A percentile compares a stretch with the other conserved stretches of the same genome.
phyloP scores from a whole-genome alignment of 306 rosid species.

The Cicer judaicum region DNA sequence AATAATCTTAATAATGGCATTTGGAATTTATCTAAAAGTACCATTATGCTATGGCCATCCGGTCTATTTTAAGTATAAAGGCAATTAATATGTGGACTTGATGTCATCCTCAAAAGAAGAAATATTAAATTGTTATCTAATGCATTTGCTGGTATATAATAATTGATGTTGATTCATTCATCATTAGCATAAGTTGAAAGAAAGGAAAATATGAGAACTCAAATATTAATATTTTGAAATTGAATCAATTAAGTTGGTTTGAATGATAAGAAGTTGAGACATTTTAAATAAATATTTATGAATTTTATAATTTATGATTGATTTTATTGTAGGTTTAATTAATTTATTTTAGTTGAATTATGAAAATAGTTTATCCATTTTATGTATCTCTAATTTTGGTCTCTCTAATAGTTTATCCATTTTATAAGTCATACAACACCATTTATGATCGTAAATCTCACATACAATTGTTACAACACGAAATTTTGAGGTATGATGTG shows the following conservation, averaged over 20 bases:
- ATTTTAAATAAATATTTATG: no score
- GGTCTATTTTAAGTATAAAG: conserved; percentile 23
- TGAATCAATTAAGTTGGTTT: background rate
- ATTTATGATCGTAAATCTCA: no score
- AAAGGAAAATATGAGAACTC: background rate
- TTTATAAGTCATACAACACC: no score
- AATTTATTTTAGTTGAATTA: no score
- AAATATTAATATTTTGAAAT: conserved; percentile 11
- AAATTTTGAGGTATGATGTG: no score
- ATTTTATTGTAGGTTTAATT: no score
- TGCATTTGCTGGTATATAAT: conserved; percentile 27
- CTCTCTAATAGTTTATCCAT: no score
- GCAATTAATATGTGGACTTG: conserved; percentile 35
- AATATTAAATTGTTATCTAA: conserved; percentile 7
- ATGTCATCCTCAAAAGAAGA: conserved; percentile 43
- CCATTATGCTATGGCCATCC: conserved; percentile 11
- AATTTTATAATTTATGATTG: no score
- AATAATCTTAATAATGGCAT: conserved; percentile 7
- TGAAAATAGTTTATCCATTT: no score
- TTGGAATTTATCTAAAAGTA: conserved; percentile 32
- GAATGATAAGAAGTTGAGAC: no score
- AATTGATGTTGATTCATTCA: conserved; percentile 41
- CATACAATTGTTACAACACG: no score
- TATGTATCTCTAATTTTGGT: no score
- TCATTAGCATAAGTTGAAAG: conserved; percentile 3